Conservation (phyloP, 2,329 filamentous ascomycete genomes). For the Curvularia lunata region DNA sequence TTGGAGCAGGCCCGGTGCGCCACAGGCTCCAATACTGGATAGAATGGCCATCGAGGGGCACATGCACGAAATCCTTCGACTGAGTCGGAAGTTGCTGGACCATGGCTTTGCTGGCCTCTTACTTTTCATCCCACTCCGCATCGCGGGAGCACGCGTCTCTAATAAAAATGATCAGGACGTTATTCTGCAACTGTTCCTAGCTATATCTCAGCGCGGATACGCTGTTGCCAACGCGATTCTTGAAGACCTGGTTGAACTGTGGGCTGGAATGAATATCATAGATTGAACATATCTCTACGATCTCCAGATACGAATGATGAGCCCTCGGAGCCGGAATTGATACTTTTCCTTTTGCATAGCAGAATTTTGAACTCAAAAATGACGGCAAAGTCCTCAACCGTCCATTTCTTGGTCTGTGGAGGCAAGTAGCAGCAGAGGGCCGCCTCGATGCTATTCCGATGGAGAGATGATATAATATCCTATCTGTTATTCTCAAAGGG, state of each 20-base stretch:
- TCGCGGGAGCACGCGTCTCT: constrained; percentile 32
- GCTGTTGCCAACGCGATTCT: constrained; percentile 27
- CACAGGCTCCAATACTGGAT: constrained; percentile 25
- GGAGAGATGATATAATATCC: too few relatives aligned
- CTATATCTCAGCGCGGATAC: constrained; percentile 24
- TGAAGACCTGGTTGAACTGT: constrained; percentile 23
- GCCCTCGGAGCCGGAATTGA: too few relatives aligned
- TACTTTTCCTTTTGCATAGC: too few relatives aligned
- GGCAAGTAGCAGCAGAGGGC: too few relatives aligned
- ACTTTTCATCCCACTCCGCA: constrained; percentile 37
- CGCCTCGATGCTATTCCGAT: too few relatives aligned
- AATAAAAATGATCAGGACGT: constrained; percentile 11
- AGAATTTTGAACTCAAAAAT: too few relatives aligned
- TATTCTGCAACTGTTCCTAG: constrained; percentile 21
- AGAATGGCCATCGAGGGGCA: constrained; percentile 22
- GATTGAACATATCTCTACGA: not conserved
- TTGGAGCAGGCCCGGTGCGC: constrained; percentile 18
- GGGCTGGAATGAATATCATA: constrained; percentile 5
- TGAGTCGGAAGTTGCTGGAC: constrained; percentile 24
- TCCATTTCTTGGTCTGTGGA: too few relatives aligned
- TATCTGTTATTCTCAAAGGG: too few relatives aligned
- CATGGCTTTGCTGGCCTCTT: constrained; percentile 29
- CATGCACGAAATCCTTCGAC: constrained; percentile 27
- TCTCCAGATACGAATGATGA: not conserved
- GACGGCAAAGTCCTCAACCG: too few relatives aligned